Evolutionary conservation across 2,329 filamentous ascomycete genomes (phyloP).

Genomic region (Colletotrichum musicola): DNA sequence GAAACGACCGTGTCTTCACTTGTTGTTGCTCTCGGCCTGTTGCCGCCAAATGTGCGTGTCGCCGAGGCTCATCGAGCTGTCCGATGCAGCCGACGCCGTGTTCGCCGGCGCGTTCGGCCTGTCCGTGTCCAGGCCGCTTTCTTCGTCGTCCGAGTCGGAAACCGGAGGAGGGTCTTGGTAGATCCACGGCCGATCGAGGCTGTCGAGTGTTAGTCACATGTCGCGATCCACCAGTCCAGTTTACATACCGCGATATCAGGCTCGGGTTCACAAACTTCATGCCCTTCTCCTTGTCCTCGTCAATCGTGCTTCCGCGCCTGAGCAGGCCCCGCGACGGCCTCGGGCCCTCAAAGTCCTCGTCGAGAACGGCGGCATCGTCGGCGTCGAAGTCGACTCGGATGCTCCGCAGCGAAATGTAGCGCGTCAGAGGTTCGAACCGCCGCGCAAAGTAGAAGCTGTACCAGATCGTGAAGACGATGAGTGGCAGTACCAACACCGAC

Average conservation of each 20-base stretch:
- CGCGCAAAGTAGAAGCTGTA: slow-evolving; percentile 85
- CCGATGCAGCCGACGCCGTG: slow-evolving; percentile 49
- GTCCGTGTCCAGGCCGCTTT: slow-evolving; percentile 23
- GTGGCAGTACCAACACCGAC: slow-evolving; percentile 79
- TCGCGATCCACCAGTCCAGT: not conserved
- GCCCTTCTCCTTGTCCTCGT: slow-evolving; percentile 79
- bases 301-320: slow-evolving; percentile 73
- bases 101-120: slow-evolving; percentile 20
- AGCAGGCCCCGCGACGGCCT: slow-evolving; percentile 55
- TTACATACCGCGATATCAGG: slow-evolving; percentile 73
- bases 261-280: slow-evolving; percentile 82
- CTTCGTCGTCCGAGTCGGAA: slow-evolving; percentile 31
- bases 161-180: slow-evolving; percentile 66
- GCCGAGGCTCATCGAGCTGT: slow-evolving; percentile 61
- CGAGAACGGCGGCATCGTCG: slow-evolving; percentile 50
- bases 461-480: slow-evolving; percentile 87
- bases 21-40: slow-evolving; percentile 18
- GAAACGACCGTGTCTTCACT: not conserved
- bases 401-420: slow-evolving; percentile 91
- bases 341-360: slow-evolving; percentile 53
- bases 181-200: slow-evolving; percentile 79
- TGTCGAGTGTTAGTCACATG: slow-evolving; percentile 46
- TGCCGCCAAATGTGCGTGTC: slow-evolving; percentile 65
- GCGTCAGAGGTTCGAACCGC: slow-evolving; percentile 89
- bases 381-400: slow-evolving; percentile 70